Conservation (phyloP, 305 asterid genomes). For the Rubia occidens region DNA sequence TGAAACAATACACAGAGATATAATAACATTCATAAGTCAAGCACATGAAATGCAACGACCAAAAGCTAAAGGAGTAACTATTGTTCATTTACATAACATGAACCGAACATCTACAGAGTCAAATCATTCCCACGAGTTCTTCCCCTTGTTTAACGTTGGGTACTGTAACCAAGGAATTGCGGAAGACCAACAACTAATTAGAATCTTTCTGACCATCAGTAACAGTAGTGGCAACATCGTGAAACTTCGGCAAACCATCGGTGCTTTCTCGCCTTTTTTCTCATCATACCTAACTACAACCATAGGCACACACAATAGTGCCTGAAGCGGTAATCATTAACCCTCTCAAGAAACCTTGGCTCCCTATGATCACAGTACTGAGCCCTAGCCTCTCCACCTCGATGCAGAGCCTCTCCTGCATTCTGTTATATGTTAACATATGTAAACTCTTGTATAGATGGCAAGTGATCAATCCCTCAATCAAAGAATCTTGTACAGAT, state of each 20-base stretch:
- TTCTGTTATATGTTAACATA: background rate
- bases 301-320: slow-evolving; percentile 45
- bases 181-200: slow-evolving; percentile 6
- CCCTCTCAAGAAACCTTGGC: slow-evolving; percentile 48
- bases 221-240: slow-evolving; percentile 30
- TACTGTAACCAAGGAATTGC: slow-evolving; percentile 15
- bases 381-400: slow-evolving; percentile 46
- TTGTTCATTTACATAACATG: slow-evolving; percentile 23
- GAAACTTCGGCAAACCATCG: slow-evolving; percentile 32
- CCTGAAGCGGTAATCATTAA: slow-evolving; percentile 49
- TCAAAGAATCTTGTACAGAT: too few species aligned
- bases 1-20: slow-evolving; percentile 1
- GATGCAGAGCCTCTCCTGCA: slow-evolving; percentile 42
- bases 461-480: too few species aligned
- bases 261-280: slow-evolving; percentile 27
- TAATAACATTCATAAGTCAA: background rate
- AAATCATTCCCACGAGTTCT: slow-evolving; percentile 13
- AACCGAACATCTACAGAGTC: slow-evolving; percentile 17
- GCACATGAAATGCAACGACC: slow-evolving; percentile 9
- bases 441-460: too few species aligned
- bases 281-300: slow-evolving; percentile 46
- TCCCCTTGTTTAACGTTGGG: slow-evolving; percentile 8
- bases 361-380: slow-evolving; percentile 43
- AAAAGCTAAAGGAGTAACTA: slow-evolving; percentile 13
- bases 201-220: slow-evolving; percentile 29